Percentiles rank a stretch among this genome's conserved stretches.
phyloP scores from a whole-genome alignment of 495 filamentous ascomycete species.

The Daldinia concentrica region DNA sequence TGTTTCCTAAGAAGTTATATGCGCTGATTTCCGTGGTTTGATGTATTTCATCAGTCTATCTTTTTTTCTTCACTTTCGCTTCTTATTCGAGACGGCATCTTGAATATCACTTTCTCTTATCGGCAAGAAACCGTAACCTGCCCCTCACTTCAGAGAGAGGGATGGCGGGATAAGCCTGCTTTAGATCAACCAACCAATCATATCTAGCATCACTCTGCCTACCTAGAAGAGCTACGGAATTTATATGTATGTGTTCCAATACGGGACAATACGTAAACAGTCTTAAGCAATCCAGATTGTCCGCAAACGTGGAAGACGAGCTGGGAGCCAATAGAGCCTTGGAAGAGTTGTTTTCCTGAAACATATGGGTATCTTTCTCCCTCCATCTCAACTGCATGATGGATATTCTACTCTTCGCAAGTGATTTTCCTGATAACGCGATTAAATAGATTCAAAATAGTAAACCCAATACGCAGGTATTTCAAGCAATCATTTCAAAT shows the following conservation, averaged over 20 bases:
- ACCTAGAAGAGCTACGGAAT: slow-evolving; percentile 19
- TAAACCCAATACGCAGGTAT: neutral
- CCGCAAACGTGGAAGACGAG: slow-evolving; percentile 11
- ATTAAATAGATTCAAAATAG: neutral
- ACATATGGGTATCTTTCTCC: slow-evolving; percentile 30
- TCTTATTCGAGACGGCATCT: neutral
- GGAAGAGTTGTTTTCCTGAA: slow-evolving; percentile 21
- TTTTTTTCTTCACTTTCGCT: neutral
- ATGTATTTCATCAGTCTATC: neutral
- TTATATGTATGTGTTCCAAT: slow-evolving; percentile 14
- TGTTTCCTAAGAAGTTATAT: neutral
- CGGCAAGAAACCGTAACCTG: slow-evolving; percentile 30
- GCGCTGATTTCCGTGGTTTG: neutral
- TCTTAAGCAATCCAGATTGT: slow-evolving; percentile 13
- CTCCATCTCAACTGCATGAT: slow-evolving; percentile 25
- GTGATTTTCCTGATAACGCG: slow-evolving; percentile 20
- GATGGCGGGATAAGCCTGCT: slow-evolving; percentile 16
- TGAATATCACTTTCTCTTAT: slow-evolving; percentile 21
- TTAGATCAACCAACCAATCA: slow-evolving; percentile 26
- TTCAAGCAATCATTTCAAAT: neutral
- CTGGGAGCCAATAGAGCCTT: slow-evolving; percentile 28
- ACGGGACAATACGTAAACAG: slow-evolving; percentile 11
- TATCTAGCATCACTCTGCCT: slow-evolving; percentile 7
- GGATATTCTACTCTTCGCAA: neutral
- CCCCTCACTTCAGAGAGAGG: slow-evolving; percentile 23